Evolutionary conservation across 108 stramenopile species (phyloP), one percentile per base, ranked within the genome.

Genomic region (Conticribra guillardii): DNA sequence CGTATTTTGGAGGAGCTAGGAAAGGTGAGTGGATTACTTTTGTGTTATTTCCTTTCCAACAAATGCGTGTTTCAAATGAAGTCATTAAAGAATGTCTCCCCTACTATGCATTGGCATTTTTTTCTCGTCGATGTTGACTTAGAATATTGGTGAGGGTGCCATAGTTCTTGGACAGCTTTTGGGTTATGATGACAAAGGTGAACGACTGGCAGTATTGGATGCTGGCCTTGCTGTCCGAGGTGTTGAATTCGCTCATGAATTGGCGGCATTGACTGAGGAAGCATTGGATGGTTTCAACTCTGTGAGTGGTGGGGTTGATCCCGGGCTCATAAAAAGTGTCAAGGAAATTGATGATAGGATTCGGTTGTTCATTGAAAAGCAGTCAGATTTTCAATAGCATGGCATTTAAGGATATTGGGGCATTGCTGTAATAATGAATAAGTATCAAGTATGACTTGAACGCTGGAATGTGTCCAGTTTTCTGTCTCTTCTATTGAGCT

Each of bases 1-100:
- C 70, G 92, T 4, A 83, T 93, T 3, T 50, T 93, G 21, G 92
- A 93, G 57, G 92, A 90, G 44, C 67, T 93, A 26, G 89, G 89
- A 4, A 54, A 82, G 68, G 89, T 74, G 48, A 44, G 64, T 49
- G 37, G 27, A 8, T 17, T 31, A 11, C 28, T 23, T 67, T 14
- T 16, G 21, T 53, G 21, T 67, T 67, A 46, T 24, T 14, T 54
- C 27, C 8, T 15, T 14, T 16, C 15, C 54, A 54, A 14, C 15
- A 8, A 24, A 37, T 41, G 37, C 37, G 5, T 11, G 37, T 41
- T 41, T 5, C 11, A 41, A 41, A 41, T 9, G 11, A 41, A 41
- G 11, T 41, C 8, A 41, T 41, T 41, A n/a, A n/a, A n/a, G n/a
- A n/a, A n/a, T n/a, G n/a, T n/a, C n/a, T n/a, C n/a, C n/a, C n/a